phyloP scores from a whole-genome alignment of 495 filamentous ascomycete genomes.

The Parmelia sp. region DNA sequence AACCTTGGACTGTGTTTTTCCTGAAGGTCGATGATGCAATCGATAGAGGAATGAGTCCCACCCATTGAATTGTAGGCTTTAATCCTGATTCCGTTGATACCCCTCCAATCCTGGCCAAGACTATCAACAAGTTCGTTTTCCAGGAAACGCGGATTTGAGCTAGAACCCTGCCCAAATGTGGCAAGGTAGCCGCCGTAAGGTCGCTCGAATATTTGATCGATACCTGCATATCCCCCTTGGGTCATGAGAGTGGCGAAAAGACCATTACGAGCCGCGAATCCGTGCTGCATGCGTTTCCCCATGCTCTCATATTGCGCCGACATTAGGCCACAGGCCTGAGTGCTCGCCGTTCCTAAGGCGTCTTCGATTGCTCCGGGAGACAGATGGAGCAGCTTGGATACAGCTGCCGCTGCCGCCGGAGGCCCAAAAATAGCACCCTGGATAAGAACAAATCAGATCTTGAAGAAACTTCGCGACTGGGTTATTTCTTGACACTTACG shows the following conservation, averaged over 20 bases:
- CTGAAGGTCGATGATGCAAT: constrained; percentile 30
- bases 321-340: constrained; percentile 40
- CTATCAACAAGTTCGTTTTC: constrained; percentile 31
- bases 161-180: constrained; percentile 35
- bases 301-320: constrained; percentile 40
- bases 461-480: no score
- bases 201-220: constrained; percentile 41
- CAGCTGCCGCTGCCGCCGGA: constrained; percentile 36
- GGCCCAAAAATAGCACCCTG: constrained; percentile 40
- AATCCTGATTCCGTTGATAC: constrained; percentile 33
- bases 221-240: constrained; percentile 36
- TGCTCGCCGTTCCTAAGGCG: constrained; percentile 40
- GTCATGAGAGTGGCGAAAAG: constrained; percentile 39
- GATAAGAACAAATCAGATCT: not conserved
- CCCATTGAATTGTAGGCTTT: constrained; percentile 42
- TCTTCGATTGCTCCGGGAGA: constrained; percentile 30
- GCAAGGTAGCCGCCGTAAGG: constrained; percentile 40
- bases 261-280: constrained; percentile 41
- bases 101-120: constrained; percentile 36
- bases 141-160: constrained; percentile 30
- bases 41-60: constrained; percentile 33
- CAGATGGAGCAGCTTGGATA: constrained; percentile 35
- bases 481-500: no score
- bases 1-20: constrained; percentile 26
- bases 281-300: constrained; percentile 44